A percentile compares a stretch with the other conserved stretches of the same genome.
Conservation (phyloP, 768 basidiomycete species). For the Mycena crocata region DNA sequence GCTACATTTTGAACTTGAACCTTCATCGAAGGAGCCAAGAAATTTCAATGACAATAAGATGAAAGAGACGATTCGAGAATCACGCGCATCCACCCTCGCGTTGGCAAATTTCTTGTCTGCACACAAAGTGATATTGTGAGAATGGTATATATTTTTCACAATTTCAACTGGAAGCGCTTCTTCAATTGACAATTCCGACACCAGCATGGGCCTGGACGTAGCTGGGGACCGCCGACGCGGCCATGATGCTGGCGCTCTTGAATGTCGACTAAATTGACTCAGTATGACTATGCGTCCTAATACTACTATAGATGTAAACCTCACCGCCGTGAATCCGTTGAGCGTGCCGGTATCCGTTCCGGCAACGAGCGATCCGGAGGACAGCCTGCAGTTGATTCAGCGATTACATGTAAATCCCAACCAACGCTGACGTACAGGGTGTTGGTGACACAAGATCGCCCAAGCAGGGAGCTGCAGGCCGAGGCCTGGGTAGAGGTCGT, state of each 20-base stretch:
- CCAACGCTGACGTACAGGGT: constrained; percentile 16
- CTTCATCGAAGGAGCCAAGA: too few relatives aligned
- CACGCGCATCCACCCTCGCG: too few relatives aligned
- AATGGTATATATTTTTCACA: too few relatives aligned
- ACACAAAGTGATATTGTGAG: too few relatives aligned
- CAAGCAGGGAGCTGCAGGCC: constrained; percentile 35
- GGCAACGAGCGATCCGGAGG: constrained; percentile 36
- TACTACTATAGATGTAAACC: constrained; percentile 6
- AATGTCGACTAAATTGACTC: constrained; percentile 25
- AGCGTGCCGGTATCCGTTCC: constrained; percentile 37
- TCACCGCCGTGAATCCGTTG: constrained; percentile 39
- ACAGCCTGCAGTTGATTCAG: constrained; percentile 17
- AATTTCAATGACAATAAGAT: too few relatives aligned
- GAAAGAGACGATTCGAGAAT: too few relatives aligned
- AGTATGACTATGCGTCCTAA: not conserved
- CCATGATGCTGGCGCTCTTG: constrained; percentile 36
- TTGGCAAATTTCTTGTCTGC: too few relatives aligned
- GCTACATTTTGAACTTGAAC: too few relatives aligned
- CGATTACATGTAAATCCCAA: not conserved
- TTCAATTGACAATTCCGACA: constrained; percentile 39
- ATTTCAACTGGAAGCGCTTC: too few relatives aligned
- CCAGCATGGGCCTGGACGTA: constrained; percentile 40
- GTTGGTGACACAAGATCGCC: constrained; percentile 37
- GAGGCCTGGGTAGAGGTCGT: constrained; percentile 21
- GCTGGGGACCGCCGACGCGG: constrained; percentile 31